These are phyloP conservation scores for Friedmanniomyces endolithicus DNA, from an alignment of 495 filamentous ascomycete genomes.

Conservation along the genomic window DNA sequence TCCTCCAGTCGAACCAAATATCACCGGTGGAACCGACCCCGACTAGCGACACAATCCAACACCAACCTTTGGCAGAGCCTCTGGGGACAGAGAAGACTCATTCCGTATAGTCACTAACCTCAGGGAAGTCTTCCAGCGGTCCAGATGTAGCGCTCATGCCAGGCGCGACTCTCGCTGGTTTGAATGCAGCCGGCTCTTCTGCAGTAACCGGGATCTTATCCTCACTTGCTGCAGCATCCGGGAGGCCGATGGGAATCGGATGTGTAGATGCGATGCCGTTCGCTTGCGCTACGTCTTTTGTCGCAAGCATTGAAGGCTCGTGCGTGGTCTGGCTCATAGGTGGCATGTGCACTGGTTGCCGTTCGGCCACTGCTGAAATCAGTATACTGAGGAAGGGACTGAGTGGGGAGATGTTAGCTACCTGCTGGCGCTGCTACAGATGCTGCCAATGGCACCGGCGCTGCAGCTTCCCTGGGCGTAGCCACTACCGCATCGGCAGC, in stretches of 20 bases:
- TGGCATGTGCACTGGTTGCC: conserved; percentile 1
- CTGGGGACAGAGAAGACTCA: neutral
- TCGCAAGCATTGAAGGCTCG: neutral
- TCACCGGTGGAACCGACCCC: neutral
- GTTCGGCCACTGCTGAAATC: neutral
- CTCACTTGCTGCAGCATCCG: neutral
- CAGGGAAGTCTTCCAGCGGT: conserved; percentile 23
- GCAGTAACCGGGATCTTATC: conserved; percentile 6
- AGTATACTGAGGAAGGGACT: neutral
- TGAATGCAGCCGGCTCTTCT: conserved; percentile 4
- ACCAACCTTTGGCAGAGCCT: neutral
- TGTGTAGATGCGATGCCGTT: neutral
- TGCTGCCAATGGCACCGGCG: too few species aligned
- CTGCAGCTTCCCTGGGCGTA: conserved; percentile 1
- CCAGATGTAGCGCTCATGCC: conserved; percentile 25
- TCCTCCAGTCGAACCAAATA: neutral
- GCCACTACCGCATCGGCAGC: conserved; percentile 1
- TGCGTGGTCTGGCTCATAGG: neutral
- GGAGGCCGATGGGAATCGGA: neutral
- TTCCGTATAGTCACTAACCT: conserved; percentile 6
- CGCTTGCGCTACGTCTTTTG: neutral
- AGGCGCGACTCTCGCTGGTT: conserved; percentile 10
- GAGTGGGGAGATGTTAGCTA: neutral
- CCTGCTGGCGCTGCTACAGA: conserved; percentile 3
- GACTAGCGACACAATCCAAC: neutral